Conservation (phyloP, 805 yeast genomes). For the Yamadazyma kitorensis region DNA sequence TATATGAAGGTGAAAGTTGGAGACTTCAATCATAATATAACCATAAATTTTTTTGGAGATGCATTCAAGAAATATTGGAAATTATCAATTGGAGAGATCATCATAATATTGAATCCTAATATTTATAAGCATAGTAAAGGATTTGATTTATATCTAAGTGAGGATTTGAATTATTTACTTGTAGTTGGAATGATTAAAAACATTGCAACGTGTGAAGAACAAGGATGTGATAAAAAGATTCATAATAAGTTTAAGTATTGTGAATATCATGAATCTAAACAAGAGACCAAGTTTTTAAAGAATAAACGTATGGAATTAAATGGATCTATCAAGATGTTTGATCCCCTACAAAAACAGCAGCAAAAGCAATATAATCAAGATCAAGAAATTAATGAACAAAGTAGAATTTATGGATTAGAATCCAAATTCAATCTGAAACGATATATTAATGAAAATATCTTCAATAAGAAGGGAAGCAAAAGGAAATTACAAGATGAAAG, state of each 20-base stretch:
- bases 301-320: conserved; percentile 73
- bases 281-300: conserved; percentile 13
- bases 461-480: conserved; percentile 38
- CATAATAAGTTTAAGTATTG: conserved; percentile 9
- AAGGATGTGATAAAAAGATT: conserved; percentile 42
- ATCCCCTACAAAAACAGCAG: conserved; percentile 25
- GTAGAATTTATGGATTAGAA: conserved; percentile 19
- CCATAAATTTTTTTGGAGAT: conserved; percentile 60
- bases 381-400: conserved; percentile 20
- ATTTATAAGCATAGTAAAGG: conserved; percentile 32
- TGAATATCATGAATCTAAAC: conserved; percentile 13
- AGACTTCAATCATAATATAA: conserved; percentile 60
- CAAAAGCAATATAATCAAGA: too few relatives aligned
- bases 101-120: conserved; percentile 74
- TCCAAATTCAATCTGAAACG: conserved; percentile 27
- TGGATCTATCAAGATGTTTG: conserved; percentile 51
- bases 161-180: conserved; percentile 43
- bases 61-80: conserved; percentile 75
- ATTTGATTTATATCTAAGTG: conserved; percentile 42
- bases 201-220: conserved; percentile 63
- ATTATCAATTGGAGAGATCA: conserved; percentile 66
- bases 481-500: conserved; percentile 26
- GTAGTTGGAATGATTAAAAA: conserved; percentile 73
- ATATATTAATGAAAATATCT: conserved; percentile 46
- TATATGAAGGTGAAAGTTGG: conserved; percentile 64